phyloP scores from a whole-genome alignment of 306 rosid species.

The Vigna angularis region DNA sequence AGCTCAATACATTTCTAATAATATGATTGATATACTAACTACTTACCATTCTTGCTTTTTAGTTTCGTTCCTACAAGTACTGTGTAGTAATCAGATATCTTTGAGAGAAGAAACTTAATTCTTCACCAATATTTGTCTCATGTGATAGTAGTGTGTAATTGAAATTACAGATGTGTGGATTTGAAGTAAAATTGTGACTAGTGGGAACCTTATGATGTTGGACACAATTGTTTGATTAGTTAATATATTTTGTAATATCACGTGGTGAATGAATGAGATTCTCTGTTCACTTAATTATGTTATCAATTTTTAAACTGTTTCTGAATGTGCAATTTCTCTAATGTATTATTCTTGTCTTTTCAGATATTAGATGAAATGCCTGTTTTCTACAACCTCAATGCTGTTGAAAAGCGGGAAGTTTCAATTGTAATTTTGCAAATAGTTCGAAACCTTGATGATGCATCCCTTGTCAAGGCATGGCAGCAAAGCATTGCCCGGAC shows the following conservation, averaged over 20 bases:
- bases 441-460: conserved; percentile 94
- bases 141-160: conserved; percentile 9
- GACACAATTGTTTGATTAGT: background rate
- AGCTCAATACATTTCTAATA: background rate
- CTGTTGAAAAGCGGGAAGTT: conserved; percentile 96
- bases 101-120: background rate
- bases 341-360: conserved; percentile 43
- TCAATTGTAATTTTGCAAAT: conserved; percentile 85
- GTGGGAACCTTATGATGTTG: background rate
- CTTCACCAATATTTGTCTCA: background rate
- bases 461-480: conserved; percentile 95
- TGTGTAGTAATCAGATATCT: background rate
- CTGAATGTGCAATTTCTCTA: conserved; percentile 27
- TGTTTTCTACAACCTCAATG: conserved; percentile 89
- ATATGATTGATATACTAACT: background rate
- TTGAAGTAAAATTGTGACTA: conserved; percentile 3
- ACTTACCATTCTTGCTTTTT: background rate
- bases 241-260: conserved; percentile 1
- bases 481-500: conserved; percentile 96
- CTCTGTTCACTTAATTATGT: background rate
- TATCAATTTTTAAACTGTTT: conserved; percentile 24
- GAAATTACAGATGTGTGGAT: background rate
- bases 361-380: conserved; percentile 99
- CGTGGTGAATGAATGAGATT: conserved; percentile 13
- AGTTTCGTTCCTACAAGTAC: background rate